Evolutionary conservation across 176 grass and related monocot species (phyloP).

Genomic region (Lolium perenne): DNA sequence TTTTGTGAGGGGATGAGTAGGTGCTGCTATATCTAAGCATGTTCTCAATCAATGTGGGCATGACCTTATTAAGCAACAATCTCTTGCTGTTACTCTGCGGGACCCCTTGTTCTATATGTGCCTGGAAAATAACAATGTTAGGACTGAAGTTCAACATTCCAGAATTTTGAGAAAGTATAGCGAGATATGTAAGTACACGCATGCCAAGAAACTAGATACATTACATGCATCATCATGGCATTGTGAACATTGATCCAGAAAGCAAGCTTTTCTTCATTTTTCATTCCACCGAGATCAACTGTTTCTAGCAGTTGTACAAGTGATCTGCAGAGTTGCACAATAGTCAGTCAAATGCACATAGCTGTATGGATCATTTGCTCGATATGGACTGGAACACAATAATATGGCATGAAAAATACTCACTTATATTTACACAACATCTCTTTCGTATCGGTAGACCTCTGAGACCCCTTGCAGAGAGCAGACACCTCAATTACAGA

Average conservation of each 20-base stretch:
- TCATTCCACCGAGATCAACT: constrained; percentile 68
- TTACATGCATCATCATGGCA: constrained; percentile 99
- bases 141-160: not conserved
- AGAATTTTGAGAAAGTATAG: not conserved
- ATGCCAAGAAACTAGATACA: constrained; percentile 57
- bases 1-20: not conserved
- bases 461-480: constrained; percentile 65
- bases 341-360: constrained; percentile 4
- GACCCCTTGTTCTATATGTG: constrained; percentile 78
- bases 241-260: constrained; percentile 99
- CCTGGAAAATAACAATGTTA: constrained; percentile 47
- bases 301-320: constrained; percentile 77
- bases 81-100: constrained; percentile 70
- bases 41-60: not conserved
- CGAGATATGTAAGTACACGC: not conserved
- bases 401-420: constrained; percentile 20
- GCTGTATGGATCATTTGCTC: not conserved
- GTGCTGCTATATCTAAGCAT: not conserved
- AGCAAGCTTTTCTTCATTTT: constrained; percentile 81
- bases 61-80: constrained; percentile 71
- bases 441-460: constrained; percentile 56
- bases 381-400: not conserved
- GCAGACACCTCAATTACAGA: constrained; percentile 73
- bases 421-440: constrained; percentile 82
- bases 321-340: constrained; percentile 45